phyloP scores from a whole-genome alignment of 2,329 filamentous ascomycete genomes.

The Aspergillus quadrilineatus region DNA sequence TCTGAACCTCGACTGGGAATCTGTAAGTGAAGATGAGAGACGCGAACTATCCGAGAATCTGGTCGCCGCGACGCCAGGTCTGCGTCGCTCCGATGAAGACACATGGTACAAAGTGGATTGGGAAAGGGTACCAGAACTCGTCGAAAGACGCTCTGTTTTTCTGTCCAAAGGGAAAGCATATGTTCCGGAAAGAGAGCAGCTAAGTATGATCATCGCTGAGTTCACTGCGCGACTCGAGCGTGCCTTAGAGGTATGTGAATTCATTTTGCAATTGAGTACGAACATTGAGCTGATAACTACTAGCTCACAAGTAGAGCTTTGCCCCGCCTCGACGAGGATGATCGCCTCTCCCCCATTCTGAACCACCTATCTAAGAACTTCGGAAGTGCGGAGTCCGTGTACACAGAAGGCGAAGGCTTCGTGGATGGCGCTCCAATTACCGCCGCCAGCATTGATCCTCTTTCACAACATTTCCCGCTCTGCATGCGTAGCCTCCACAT shows the following conservation, averaged over 20 bases:
- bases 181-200: constrained; percentile 81
- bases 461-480: constrained; percentile 80
- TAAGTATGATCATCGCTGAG: constrained; percentile 84
- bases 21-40: constrained; percentile 77
- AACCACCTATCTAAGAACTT: constrained; percentile 93
- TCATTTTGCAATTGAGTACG: constrained; percentile 7
- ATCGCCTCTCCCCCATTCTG: constrained; percentile 75
- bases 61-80: constrained; percentile 54
- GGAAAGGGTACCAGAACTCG: constrained; percentile 85
- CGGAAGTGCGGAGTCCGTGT: constrained; percentile 82
- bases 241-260: constrained; percentile 68
- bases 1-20: constrained; percentile 80
- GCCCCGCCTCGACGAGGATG: constrained; percentile 92
- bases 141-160: constrained; percentile 76
- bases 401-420: constrained; percentile 64
- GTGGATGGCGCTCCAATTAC: constrained; percentile 72
- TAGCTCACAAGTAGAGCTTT: constrained; percentile 86
- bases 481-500: constrained; percentile 94
- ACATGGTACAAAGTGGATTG: constrained; percentile 96
- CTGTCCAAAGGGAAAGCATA: constrained; percentile 82
- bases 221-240: constrained; percentile 77
- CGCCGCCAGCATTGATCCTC: constrained; percentile 73
- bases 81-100: constrained; percentile 66
- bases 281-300: constrained; percentile 20
- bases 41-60: constrained; percentile 63